phyloP scores from a whole-genome alignment of 768 basidiomycete genomes.

The Gymnopilus junonius region DNA sequence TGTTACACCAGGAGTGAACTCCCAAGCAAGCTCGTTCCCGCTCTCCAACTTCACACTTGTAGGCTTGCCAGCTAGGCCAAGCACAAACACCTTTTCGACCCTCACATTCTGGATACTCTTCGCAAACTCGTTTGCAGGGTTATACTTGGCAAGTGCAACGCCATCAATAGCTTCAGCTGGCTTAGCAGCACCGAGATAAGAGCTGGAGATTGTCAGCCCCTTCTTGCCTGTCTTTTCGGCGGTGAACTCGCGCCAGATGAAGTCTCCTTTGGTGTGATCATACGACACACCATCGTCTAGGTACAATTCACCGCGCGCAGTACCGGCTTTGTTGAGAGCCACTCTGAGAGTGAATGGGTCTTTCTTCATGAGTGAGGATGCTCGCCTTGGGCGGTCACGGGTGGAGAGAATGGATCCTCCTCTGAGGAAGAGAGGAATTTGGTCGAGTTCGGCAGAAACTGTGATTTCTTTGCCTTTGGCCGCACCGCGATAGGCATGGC shows the following conservation, averaged over 20 bases:
- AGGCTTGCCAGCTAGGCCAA: constrained; percentile 73
- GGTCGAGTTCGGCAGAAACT: constrained; percentile 78
- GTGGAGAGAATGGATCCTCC: constrained; percentile 92
- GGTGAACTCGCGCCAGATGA: constrained; percentile 81
- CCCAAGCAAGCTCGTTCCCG: constrained; percentile 64
- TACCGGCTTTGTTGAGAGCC: constrained; percentile 63
- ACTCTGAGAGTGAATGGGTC: constrained; percentile 94
- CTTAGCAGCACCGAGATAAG: constrained; percentile 53
- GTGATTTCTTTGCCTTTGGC: constrained; percentile 70
- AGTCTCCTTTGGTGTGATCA: constrained; percentile 72
- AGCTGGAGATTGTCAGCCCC: constrained; percentile 54
- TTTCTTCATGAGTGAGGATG: constrained; percentile 84
- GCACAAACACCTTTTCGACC: constrained; percentile 81
- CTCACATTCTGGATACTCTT: constrained; percentile 67
- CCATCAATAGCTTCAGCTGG: constrained; percentile 55
- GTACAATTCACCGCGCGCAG: constrained; percentile 86
- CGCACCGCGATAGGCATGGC: constrained; percentile 67
- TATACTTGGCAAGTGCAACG: constrained; percentile 51
- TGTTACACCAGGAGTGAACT: constrained; percentile 62
- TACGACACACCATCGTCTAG: constrained; percentile 93
- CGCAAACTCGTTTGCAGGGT: constrained; percentile 70
- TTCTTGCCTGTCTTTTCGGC: constrained; percentile 51
- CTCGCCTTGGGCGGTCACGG: constrained; percentile 83
- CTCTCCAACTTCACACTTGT: constrained; percentile 56
- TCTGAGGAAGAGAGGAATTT: constrained; percentile 84